Conservation (phyloP, 805 yeast species). For the Wickerhamomyces sydowiorum region DNA sequence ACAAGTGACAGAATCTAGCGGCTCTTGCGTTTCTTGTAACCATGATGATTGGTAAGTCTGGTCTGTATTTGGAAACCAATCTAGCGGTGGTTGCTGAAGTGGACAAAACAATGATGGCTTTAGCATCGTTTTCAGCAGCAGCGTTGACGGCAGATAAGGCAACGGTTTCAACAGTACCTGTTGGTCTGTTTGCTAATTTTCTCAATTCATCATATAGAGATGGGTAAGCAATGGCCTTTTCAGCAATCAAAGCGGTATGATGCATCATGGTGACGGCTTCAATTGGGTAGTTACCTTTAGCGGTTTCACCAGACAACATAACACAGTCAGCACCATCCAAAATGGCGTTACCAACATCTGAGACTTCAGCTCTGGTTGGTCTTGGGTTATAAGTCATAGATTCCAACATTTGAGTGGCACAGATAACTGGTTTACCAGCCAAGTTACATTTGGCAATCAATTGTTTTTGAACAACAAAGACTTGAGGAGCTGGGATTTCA, state of each 20-base stretch:
- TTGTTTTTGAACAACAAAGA: slow-evolving; percentile 97
- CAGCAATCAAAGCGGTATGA: slow-evolving; percentile 94
- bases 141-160: slow-evolving; percentile 97
- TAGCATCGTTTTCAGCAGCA: slow-evolving; percentile 91
- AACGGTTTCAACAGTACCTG: slow-evolving; percentile 91
- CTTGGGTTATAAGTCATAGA: slow-evolving; percentile 99
- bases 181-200: slow-evolving; percentile 79
- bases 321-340: slow-evolving; percentile 99
- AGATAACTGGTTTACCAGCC: slow-evolving; percentile 98
- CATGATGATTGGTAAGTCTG: slow-evolving; percentile 95
- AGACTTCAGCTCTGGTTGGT: slow-evolving; percentile 99
- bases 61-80: slow-evolving; percentile 95
- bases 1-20: slow-evolving; percentile 93
- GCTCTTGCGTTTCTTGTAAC: slow-evolving; percentile 92
- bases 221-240: slow-evolving; percentile 90
- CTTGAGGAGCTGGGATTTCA: slow-evolving; percentile 99
- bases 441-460: slow-evolving; percentile 98
- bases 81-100: slow-evolving; percentile 95
- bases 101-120: slow-evolving; percentile 93
- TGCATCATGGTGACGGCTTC: slow-evolving; percentile 99
- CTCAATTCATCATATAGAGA: slow-evolving; percentile 84
- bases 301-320: slow-evolving; percentile 99
- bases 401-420: slow-evolving; percentile 99
- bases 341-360: slow-evolving; percentile 98
- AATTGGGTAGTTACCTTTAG: slow-evolving; percentile 97